A percentile compares a stretch with the other conserved stretches of the same genome.
Evolutionary conservation across 1,139 yeast genomes (phyloP).

Genomic region (Entelexis sorbosivorans): DNA sequence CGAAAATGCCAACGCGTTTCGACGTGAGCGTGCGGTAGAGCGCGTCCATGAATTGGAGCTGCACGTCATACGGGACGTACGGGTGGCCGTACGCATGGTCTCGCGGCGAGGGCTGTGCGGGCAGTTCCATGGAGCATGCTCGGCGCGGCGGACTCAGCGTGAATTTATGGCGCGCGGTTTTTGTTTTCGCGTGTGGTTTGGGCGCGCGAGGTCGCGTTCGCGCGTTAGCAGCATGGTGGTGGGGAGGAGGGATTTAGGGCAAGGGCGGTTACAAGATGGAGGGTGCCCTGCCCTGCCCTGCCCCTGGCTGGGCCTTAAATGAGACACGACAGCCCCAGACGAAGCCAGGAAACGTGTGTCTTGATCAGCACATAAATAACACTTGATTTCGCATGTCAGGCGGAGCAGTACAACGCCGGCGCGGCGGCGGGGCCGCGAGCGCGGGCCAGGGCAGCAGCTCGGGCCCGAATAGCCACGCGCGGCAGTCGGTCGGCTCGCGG

Average conservation of each 20-base stretch:
- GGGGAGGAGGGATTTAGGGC: too few relatives aligned
- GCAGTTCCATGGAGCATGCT: too few relatives aligned
- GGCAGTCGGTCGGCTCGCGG: constrained; percentile 3
- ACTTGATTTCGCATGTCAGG: constrained; percentile 26
- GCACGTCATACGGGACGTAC: constrained; percentile 68
- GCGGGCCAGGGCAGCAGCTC: constrained; percentile 1
- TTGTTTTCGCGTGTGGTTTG: neutral
- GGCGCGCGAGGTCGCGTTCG: neutral
- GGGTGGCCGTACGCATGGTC: constrained; percentile 46
- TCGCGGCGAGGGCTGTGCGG: neutral
- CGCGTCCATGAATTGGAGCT: constrained; percentile 61
- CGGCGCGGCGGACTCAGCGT: too few relatives aligned
- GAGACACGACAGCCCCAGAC: neutral
- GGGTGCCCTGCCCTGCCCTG: neutral
- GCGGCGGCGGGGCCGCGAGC: constrained; percentile 30
- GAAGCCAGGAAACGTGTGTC: neutral
- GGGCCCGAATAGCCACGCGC: neutral
- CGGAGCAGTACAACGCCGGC: constrained; percentile 37
- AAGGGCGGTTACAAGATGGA: neutral
- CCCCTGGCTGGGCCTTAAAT: neutral
- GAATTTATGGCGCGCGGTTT: neutral
- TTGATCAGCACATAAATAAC: neutral
- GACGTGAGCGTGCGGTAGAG: constrained; percentile 50
- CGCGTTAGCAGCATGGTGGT: too few relatives aligned
- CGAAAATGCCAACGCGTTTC: constrained; percentile 70